A percentile compares a stretch with the other conserved stretches of the same genome.
These are phyloP conservation scores for Zygoascus meyerae DNA, from an alignment of 1,139 yeast genomes.

Conservation along the genomic window DNA sequence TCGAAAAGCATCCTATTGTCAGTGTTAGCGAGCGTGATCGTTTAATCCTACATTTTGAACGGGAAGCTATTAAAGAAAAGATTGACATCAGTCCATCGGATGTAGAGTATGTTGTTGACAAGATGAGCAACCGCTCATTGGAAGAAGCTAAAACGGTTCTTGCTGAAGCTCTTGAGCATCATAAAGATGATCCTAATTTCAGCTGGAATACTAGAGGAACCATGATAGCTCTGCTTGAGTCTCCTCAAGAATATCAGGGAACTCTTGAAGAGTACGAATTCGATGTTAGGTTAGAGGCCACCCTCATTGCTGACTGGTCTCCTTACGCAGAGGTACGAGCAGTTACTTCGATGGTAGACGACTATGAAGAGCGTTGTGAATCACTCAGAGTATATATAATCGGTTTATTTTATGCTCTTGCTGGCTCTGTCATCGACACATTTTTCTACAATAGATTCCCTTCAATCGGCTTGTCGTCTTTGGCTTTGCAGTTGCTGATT, in stretches of 20 bases:
- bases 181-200: constrained; percentile 47
- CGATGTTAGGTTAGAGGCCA: constrained; percentile 45
- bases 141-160: constrained; percentile 42
- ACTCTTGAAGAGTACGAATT: constrained; percentile 22
- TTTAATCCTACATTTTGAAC: neutral
- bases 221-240: constrained; percentile 25
- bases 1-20: neutral
- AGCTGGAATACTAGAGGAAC: constrained; percentile 36
- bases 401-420: constrained; percentile 50
- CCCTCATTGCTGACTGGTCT: constrained; percentile 47
- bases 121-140: constrained; percentile 24
- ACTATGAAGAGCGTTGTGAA: constrained; percentile 43
- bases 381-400: constrained; percentile 52
- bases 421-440: constrained; percentile 55
- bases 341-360: constrained; percentile 37
- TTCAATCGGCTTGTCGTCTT: constrained; percentile 39
- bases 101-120: constrained; percentile 11
- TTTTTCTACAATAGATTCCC: constrained; percentile 56
- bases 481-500: constrained; percentile 52
- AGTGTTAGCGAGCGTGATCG: neutral
- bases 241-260: constrained; percentile 18
- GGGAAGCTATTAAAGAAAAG: constrained; percentile 1
- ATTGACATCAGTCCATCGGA: constrained; percentile 3
- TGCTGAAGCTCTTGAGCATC: constrained; percentile 41
- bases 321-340: constrained; percentile 55